These are phyloP conservation scores for Hygrophila difformis DNA, from an alignment of 257 asterid species.

Conservation along the genomic window DNA sequence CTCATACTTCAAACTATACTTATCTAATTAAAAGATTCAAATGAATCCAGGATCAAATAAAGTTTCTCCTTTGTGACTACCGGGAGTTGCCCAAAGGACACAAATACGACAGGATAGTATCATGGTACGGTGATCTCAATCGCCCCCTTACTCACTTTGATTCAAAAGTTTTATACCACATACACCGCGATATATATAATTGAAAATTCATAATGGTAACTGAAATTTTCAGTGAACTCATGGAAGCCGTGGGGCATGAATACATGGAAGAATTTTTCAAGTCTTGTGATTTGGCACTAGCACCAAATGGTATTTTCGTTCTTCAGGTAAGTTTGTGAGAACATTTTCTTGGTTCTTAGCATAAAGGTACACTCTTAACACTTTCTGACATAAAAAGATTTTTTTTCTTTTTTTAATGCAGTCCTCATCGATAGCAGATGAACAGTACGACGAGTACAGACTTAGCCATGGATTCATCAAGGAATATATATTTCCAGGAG, in stretches of 20 bases:
- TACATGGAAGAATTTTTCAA: slow-evolving; percentile 70
- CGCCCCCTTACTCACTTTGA: too few relatives aligned
- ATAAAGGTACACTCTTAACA: too few relatives aligned
- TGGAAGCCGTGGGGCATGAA: slow-evolving; percentile 94
- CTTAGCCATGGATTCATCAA: slow-evolving; percentile 76
- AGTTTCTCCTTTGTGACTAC: slow-evolving; percentile 68
- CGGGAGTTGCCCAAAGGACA: slow-evolving; percentile 54
- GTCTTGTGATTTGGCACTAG: slow-evolving; percentile 59
- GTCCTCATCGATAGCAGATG: slow-evolving; percentile 77
- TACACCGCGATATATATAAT: neutral
- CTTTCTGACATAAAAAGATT: neutral
- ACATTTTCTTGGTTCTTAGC: too few relatives aligned
- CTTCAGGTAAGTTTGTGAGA: slow-evolving; percentile 49
- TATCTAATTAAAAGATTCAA: neutral
- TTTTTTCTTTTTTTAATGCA: slow-evolving; percentile 2
- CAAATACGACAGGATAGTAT: slow-evolving; percentile 78
- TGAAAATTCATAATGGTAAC: neutral
- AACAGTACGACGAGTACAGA: slow-evolving; percentile 68
- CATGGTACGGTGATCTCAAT: too few relatives aligned
- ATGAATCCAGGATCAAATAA: slow-evolving; percentile 45
- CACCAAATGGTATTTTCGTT: slow-evolving; percentile 68
- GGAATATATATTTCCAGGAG: slow-evolving; percentile 90
- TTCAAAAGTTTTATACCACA: too few relatives aligned
- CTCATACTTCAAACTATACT: neutral
- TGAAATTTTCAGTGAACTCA: slow-evolving; percentile 72